Percentiles rank a stretch among this genome's conserved stretches.
Evolutionary conservation across 495 filamentous ascomycete species (phyloP).

Genomic region (Bombardia bombarda): DNA sequence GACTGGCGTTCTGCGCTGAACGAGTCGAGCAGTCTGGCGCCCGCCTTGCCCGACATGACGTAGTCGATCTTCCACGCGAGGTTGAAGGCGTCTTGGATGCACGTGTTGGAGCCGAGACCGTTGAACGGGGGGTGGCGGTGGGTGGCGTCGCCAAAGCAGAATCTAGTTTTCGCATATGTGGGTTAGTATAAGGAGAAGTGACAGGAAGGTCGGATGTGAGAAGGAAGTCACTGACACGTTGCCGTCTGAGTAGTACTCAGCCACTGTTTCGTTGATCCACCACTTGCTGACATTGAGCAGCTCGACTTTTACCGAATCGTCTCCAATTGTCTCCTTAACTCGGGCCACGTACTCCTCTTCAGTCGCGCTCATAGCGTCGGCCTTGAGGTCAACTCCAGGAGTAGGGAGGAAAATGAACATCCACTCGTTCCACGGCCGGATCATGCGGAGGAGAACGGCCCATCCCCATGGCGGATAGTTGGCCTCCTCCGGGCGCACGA

Average conservation of each 20-base stretch:
- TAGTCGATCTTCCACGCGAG: slow-evolving; percentile 42
- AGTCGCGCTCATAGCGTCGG: slow-evolving; percentile 22
- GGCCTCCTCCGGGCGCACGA: slow-evolving; percentile 25
- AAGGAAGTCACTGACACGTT: slow-evolving; percentile 17
- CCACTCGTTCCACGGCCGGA: slow-evolving; percentile 39
- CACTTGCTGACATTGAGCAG: slow-evolving; percentile 31
- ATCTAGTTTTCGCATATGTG: slow-evolving; percentile 8
- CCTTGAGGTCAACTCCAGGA: slow-evolving; percentile 20
- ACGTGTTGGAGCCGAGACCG: slow-evolving; percentile 41
- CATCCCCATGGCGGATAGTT: slow-evolving; percentile 26
- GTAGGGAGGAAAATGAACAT: slow-evolving; percentile 35
- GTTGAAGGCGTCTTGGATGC: slow-evolving; percentile 43
- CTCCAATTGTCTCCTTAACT: slow-evolving; percentile 43
- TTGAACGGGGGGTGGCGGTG: slow-evolving; percentile 42
- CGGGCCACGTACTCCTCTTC: slow-evolving; percentile 29
- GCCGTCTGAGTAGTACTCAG: slow-evolving; percentile 32
- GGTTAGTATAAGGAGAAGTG: background rate
- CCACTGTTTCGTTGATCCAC: slow-evolving; percentile 36
- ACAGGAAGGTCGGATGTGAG: background rate
- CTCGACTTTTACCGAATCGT: slow-evolving; percentile 30
- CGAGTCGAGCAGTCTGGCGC: slow-evolving; percentile 18
- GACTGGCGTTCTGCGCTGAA: slow-evolving; percentile 35
- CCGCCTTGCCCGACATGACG: slow-evolving; percentile 29
- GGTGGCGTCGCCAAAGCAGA: slow-evolving; percentile 40
- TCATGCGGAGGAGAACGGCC: slow-evolving; percentile 31